Base-by-base conservation (phyloP, 148 eudicot species). In the Rhododendron ferrugineum region DNA sequence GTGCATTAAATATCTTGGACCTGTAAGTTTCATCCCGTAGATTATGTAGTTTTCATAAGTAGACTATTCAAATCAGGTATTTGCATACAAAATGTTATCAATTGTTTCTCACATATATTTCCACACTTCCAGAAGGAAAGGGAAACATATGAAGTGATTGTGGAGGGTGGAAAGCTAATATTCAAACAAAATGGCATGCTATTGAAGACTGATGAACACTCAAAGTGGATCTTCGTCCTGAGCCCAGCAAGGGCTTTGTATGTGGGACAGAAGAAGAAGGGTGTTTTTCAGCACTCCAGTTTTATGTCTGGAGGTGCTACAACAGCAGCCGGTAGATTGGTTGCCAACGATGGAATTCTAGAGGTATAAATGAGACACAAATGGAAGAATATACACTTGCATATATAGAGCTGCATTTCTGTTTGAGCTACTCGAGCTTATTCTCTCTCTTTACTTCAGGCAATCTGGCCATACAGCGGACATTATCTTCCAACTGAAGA, bases 381-480 rank as follows among this genome's bases (percentile, higher is more conserved):
- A 40, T 40, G 42, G 42, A 40, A 40, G 42, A 40, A 40, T 40
- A 40, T 40, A 40, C 42, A 34, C 10, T 9, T 58, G 42, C 50
- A 14, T 13, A 13, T n/a, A 47, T 18, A 8, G n/a, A 72, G 28
- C 34, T 83, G 47, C 37, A 13, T 34, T 0, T 20, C 47, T 4
- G 11, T 37, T n/a, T 85, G 50, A 32, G 37, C 26, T 82, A 23
- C 66, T 82, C 76, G 56, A 66, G 40, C 73, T 56, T 22, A 64
- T 83, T 78, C 23, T 22, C 36, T 86, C 37, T 49, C 47, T 8
- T 83, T 28, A 77, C 46, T 64, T 37, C 92, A 94, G 97, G 96
- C 94, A 75, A 87, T 96, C 84, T 94, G 98, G 98, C 98, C 98
- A 42, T 96, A 96, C 83, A 94, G 98, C 28, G 98, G 98, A 32